These are phyloP conservation scores for Penicillium aurantiogriseum DNA, from an alignment of 2,329 filamentous ascomycete genomes.

Conservation along the genomic window DNA sequence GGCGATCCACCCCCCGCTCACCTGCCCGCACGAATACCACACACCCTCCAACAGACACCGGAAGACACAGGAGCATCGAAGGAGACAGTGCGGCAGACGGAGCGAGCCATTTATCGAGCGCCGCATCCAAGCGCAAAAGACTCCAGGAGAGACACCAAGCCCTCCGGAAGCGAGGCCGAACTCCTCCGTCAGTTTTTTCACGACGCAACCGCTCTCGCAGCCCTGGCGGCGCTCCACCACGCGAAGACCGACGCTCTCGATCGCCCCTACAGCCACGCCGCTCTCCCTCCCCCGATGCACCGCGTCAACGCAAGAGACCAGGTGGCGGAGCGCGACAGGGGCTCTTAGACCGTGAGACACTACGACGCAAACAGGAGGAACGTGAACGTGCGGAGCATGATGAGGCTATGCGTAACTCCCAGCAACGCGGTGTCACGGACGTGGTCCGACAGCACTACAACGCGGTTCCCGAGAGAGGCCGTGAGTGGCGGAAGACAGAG, in stretches of 20 bases:
- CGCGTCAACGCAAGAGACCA: slow-evolving; percentile 47
- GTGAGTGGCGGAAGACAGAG: slow-evolving; percentile 91
- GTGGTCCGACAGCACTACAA: slow-evolving; percentile 95
- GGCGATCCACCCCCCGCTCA: not conserved
- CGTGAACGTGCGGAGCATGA: slow-evolving; percentile 43
- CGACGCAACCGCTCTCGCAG: slow-evolving; percentile 38
- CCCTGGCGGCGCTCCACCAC: slow-evolving; percentile 17
- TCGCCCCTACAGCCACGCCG: slow-evolving; percentile 44
- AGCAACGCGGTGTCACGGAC: slow-evolving; percentile 67
- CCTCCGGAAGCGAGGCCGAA: slow-evolving; percentile 34
- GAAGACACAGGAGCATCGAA: slow-evolving; percentile 26
- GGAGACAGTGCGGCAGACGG: slow-evolving; percentile 19
- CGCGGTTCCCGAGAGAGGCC: slow-evolving; percentile 84
- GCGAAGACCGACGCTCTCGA: slow-evolving; percentile 38
- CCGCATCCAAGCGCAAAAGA: slow-evolving; percentile 39
- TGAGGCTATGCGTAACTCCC: slow-evolving; percentile 36
- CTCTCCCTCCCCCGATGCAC: slow-evolving; percentile 41
- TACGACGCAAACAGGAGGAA: slow-evolving; percentile 45
- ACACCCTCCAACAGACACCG: not conserved
- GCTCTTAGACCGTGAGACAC: slow-evolving; percentile 37
- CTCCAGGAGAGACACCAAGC: slow-evolving; percentile 42
- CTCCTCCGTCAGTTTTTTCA: slow-evolving; percentile 41
- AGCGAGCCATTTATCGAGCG: slow-evolving; percentile 26
- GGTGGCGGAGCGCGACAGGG: slow-evolving; percentile 47
- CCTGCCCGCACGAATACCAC: slow-evolving; percentile 1